Evolutionary conservation across 306 rosid genomes (phyloP).

Genomic region (Canavalia gladiata): DNA sequence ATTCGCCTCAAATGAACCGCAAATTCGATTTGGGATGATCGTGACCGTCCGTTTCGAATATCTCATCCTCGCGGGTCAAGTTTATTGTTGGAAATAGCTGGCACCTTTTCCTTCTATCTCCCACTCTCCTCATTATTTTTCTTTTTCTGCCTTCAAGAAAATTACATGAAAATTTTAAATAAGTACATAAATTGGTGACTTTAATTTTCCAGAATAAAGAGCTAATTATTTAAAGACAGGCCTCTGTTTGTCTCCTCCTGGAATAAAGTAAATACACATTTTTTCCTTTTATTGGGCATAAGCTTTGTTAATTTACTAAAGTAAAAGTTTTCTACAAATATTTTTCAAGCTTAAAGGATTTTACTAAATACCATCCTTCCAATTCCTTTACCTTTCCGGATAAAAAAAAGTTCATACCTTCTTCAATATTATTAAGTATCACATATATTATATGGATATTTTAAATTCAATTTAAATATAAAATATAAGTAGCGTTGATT

Average conservation of each 20-base stretch:
- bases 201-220: neutral
- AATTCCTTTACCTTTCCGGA: neutral
- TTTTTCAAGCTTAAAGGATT: too few species aligned
- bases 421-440: neutral
- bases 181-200: neutral
- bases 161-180: neutral
- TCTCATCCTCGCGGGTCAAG: conserved; percentile 54
- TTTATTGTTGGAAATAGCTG: conserved; percentile 74
- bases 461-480: neutral
- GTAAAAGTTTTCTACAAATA: too few species aligned
- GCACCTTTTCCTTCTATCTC: conserved; percentile 36
- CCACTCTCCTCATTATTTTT: neutral
- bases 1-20: conserved; percentile 64
- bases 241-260: too few species aligned
- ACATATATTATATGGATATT: neutral
- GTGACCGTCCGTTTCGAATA: conserved; percentile 55
- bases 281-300: too few species aligned
- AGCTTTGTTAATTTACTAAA: too few species aligned
- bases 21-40: conserved; percentile 60
- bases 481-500: neutral
- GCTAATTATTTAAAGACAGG: neutral
- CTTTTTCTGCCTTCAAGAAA: too few species aligned
- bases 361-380: neutral
- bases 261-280: too few species aligned
- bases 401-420: neutral